These are phyloP conservation scores for Aethionema arabicum DNA, from an alignment of 345 rosid genomes.

Conservation along the genomic window DNA sequence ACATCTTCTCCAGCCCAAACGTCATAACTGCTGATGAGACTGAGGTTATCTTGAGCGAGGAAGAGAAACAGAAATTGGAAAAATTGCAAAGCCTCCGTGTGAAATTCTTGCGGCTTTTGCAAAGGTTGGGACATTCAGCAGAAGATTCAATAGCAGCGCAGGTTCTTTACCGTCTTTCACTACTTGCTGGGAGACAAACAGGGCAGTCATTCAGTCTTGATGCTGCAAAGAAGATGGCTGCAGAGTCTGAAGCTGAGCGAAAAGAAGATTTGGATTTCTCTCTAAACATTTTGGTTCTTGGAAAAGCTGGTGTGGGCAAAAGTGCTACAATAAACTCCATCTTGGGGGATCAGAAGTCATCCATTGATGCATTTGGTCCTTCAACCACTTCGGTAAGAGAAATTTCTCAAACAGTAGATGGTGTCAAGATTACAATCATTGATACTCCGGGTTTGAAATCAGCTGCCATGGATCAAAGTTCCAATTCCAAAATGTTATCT, in stretches of 20 bases:
- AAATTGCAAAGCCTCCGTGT: slow-evolving; percentile 71
- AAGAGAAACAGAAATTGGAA: slow-evolving; percentile 77
- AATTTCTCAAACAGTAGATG: slow-evolving; percentile 63
- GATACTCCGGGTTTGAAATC: slow-evolving; percentile 86
- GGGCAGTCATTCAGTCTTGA: slow-evolving; percentile 73
- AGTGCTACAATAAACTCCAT: slow-evolving; percentile 92
- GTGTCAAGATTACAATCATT: slow-evolving; percentile 63
- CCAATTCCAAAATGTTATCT: slow-evolving; percentile 60
- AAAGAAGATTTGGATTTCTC: slow-evolving; percentile 63
- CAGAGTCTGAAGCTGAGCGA: slow-evolving; percentile 66
- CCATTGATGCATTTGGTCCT: slow-evolving; percentile 71
- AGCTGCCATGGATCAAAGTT: slow-evolving; percentile 75
- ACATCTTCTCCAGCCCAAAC: slow-evolving; percentile 50
- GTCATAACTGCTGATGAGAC: slow-evolving; percentile 45
- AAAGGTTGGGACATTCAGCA: slow-evolving; percentile 66
- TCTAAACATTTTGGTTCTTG: slow-evolving; percentile 80
- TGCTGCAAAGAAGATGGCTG: slow-evolving; percentile 69
- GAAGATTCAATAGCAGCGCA: slow-evolving; percentile 81
- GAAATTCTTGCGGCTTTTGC: slow-evolving; percentile 85
- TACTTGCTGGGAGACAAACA: slow-evolving; percentile 74
- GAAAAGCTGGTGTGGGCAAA: slow-evolving; percentile 93
- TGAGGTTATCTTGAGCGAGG: slow-evolving; percentile 70
- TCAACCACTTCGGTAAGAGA: slow-evolving; percentile 71
- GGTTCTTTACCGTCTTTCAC: slow-evolving; percentile 74
- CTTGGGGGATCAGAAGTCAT: slow-evolving; percentile 68